Base-by-base conservation (phyloP, 768 basidiomycete genomes). In the Fomitopsis serialis region DNA sequence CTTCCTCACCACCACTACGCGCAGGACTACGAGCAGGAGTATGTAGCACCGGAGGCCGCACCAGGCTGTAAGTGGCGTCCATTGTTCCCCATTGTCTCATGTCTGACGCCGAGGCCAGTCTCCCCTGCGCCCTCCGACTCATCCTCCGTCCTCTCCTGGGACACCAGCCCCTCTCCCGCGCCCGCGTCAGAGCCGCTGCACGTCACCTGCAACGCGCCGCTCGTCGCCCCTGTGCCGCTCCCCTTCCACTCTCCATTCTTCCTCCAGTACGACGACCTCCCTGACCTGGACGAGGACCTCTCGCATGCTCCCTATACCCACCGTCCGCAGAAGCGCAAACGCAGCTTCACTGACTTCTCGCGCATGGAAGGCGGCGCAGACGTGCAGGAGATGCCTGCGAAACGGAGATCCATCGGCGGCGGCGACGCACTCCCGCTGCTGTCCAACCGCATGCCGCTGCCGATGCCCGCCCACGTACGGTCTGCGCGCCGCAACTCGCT, bases 201-300 rank as follows among this genome's bases (percentile, higher is more conserved):
- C 55, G 76, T 83, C 68, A 73, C 84, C 21, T 85, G 82, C 71
- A 78, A 82, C 56, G 80, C 82, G 2, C 85, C 85, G n/a, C 73
- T 87, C 52, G 69, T 85, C 56, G 84, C 83, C 0, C 85, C 85
- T 12, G 79, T 78, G 23, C 85, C 85, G 0, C 78, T 86, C 35
- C 85, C 85, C 1, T 85, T 82, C 67, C 82, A 84, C 52, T 82
- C 83, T 10, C 85, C 85, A 24, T 79, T 78, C 0, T 85, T 85
- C 65, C 79, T 87, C 52, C 80, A 84, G 50, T 85, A 83, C 64
- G 81, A 83, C 52, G 80, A 83, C 52, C 69, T 80, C 22, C 85
- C 85, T 0, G 84, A 85, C 68, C 70, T 80, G 8, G 83, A 85
- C 68, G 80, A 85, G 62, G 84, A 87, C 63, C 77, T 86, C 40